Evolutionary conservation across 495 filamentous ascomycete species (phyloP).

Genomic region (Penicillium coffeae): DNA sequence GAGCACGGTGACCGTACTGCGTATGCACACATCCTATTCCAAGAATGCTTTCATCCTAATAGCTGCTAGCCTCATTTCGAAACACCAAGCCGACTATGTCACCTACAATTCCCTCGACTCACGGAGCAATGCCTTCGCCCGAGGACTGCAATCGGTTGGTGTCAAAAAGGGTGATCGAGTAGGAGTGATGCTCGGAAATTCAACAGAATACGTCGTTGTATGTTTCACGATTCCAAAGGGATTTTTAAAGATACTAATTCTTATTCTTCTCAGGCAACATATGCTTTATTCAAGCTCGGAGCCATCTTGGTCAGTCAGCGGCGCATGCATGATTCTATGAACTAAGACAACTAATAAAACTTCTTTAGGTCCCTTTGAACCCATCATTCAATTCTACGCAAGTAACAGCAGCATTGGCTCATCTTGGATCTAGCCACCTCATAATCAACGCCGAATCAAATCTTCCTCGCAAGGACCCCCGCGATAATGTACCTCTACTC

Average conservation of each 20-base stretch:
- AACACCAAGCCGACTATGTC: slow-evolving; percentile 58
- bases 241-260: slow-evolving; percentile 2
- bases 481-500: slow-evolving; percentile 71
- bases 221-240: slow-evolving; percentile 6
- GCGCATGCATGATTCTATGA: background rate
- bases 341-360: background rate
- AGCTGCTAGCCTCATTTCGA: slow-evolving; percentile 56
- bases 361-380: slow-evolving; percentile 73
- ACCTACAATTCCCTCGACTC: slow-evolving; percentile 73
- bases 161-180: slow-evolving; percentile 84
- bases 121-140: slow-evolving; percentile 72
- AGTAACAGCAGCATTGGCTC: slow-evolving; percentile 70
- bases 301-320: slow-evolving; percentile 64
- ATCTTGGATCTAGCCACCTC: slow-evolving; percentile 70
- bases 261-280: slow-evolving; percentile 51
- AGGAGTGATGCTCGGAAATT: slow-evolving; percentile 82
- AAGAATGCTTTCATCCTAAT: background rate
- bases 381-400: slow-evolving; percentile 82
- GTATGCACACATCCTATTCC: slow-evolving; percentile 32
- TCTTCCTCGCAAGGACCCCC: slow-evolving; percentile 72
- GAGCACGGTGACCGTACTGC: slow-evolving; percentile 72
- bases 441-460: slow-evolving; percentile 85
- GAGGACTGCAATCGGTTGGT: slow-evolving; percentile 66
- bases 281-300: slow-evolving; percentile 89
- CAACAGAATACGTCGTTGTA: slow-evolving; percentile 73